Conservation (phyloP, 192 early-diverging fungal genomes). For the Diversispora eburnea region DNA sequence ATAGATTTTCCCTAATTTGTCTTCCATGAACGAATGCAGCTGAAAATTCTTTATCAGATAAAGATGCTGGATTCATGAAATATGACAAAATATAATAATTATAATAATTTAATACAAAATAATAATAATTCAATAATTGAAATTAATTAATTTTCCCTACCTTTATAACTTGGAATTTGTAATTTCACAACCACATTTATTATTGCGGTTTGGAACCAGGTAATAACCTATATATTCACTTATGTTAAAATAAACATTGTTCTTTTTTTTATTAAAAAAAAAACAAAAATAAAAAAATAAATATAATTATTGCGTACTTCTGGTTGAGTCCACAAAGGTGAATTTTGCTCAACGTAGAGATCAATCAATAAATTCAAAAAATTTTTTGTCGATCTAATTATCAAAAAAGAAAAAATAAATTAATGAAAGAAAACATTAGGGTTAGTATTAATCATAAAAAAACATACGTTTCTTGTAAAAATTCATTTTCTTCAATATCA, state of each 20-base stretch:
- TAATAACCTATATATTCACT: constrained; percentile 41
- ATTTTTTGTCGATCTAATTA: constrained; percentile 23
- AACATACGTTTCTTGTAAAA: constrained; percentile 44
- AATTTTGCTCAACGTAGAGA: constrained; percentile 71
- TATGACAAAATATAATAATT: background rate
- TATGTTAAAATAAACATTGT: constrained; percentile 16
- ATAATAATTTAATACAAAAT: background rate
- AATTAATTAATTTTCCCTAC: background rate
- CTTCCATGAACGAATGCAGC: constrained; percentile 23
- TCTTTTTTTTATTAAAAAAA: background rate
- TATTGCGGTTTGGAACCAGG: constrained; percentile 43
- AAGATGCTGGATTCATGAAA: background rate
- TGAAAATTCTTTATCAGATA: background rate
- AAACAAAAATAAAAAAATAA: background rate
- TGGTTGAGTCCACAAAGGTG: constrained; percentile 81
- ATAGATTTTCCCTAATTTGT: background rate
- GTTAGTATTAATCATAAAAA: background rate
- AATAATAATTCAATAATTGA: background rate
- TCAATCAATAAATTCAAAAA: constrained; percentile 62
- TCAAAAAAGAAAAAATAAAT: constrained; percentile 18
- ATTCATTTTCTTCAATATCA: constrained; percentile 46
- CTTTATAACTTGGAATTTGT: constrained; percentile 11
- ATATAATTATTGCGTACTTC: constrained; percentile 41
- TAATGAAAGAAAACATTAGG: background rate
- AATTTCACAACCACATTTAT: background rate